Percentiles rank a stretch among this genome's conserved stretches.
Conservation (phyloP, 805 yeast genomes). For the Nakazawaea sp. region DNA sequence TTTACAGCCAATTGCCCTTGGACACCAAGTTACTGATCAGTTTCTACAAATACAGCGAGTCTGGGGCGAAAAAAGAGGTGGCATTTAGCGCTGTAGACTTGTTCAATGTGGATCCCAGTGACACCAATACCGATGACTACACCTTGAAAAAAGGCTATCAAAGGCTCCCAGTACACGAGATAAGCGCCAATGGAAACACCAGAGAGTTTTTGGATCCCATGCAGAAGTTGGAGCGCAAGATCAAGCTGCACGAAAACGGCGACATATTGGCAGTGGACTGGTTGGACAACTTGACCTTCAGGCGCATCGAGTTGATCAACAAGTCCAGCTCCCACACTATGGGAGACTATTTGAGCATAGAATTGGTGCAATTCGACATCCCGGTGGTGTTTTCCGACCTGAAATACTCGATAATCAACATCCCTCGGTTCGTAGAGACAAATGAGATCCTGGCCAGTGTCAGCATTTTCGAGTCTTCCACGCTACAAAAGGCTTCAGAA, state of each 20-base stretch:
- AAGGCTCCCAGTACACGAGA: slow-evolving; percentile 34
- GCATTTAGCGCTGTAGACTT: slow-evolving; percentile 55
- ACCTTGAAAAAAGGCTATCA: slow-evolving; percentile 71
- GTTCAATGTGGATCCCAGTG: slow-evolving; percentile 38
- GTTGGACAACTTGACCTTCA: slow-evolving; percentile 64
- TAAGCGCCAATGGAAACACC: neutral
- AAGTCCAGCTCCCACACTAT: slow-evolving; percentile 6
- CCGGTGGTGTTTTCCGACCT: slow-evolving; percentile 67
- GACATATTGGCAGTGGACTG: slow-evolving; percentile 57
- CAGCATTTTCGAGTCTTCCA: slow-evolving; percentile 12
- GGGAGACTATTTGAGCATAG: slow-evolving; percentile 25
- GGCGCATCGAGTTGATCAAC: slow-evolving; percentile 40
- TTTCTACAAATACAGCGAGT: slow-evolving; percentile 63
- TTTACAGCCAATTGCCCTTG: slow-evolving; percentile 62
- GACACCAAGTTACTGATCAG: slow-evolving; percentile 53
- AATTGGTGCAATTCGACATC: slow-evolving; percentile 58
- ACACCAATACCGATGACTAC: slow-evolving; percentile 23
- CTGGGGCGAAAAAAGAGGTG: slow-evolving; percentile 39
- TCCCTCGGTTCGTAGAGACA: slow-evolving; percentile 16
- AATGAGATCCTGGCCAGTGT: slow-evolving; percentile 7
- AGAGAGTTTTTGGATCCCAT: slow-evolving; percentile 15
- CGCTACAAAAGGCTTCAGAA: slow-evolving; percentile 20
- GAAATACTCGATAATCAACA: slow-evolving; percentile 28
- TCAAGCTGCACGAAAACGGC: slow-evolving; percentile 62
- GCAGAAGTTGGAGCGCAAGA: slow-evolving; percentile 43